These are phyloP conservation scores for Trifolium fragiferum DNA, from an alignment of 306 rosid species.

Conservation along the genomic window DNA sequence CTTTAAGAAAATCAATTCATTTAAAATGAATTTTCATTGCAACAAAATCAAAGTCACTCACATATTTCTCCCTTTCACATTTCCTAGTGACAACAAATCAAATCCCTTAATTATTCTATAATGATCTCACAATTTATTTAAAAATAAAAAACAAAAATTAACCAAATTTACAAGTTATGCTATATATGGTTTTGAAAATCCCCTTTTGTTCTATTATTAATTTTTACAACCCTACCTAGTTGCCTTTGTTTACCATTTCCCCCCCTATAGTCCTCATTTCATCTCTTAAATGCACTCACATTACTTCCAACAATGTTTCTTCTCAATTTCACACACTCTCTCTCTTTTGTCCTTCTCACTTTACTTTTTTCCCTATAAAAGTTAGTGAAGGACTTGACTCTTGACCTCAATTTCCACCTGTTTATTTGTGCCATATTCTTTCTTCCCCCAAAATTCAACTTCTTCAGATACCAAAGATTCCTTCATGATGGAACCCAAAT, in stretches of 20 bases:
- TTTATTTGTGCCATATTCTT: slow-evolving; percentile 7
- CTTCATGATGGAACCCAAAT: slow-evolving; percentile 35
- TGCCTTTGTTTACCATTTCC: neutral
- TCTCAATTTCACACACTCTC: neutral
- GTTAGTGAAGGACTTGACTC: neutral
- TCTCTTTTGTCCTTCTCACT: slow-evolving; percentile 1
- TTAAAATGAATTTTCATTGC: no score
- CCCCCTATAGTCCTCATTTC: neutral
- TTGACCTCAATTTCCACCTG: slow-evolving; percentile 18
- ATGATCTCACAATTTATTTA: no score
- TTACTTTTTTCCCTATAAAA: slow-evolving; percentile 25
- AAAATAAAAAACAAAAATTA: no score
- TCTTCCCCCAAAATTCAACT: slow-evolving; percentile 5
- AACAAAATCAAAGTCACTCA: no score
- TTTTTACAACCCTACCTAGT: neutral
- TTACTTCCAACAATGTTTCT: neutral
- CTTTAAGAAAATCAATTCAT: no score
- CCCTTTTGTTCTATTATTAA: no score
- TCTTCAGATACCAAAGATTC: slow-evolving; percentile 28
- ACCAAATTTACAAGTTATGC: no score
- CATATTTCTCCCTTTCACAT: no score
- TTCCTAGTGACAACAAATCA: no score
- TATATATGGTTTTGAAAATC: no score
- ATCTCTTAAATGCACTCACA: slow-evolving; percentile 13
- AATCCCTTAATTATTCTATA: no score